Base-by-base conservation (phyloP, 768 basidiomycete genomes). In the Russula emetica region DNA sequence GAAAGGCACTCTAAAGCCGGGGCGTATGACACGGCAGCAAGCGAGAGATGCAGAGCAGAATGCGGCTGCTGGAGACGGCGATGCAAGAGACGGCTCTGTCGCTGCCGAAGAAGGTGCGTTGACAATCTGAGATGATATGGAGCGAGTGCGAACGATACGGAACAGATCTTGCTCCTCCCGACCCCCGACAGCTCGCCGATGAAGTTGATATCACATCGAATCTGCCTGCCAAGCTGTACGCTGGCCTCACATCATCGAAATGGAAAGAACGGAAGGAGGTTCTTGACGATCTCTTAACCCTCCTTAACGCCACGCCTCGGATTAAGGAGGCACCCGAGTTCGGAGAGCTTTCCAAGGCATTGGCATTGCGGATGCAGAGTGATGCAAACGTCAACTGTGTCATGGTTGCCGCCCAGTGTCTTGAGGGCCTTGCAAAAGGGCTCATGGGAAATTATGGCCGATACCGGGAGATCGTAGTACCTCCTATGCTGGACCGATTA, bases 211-310 rank as follows among this genome's bases (percentile, higher is more conserved):
- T 97, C 60, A 78, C 87, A 24, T 74, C 84, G 2, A 87, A 88
- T 67, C 80, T 98, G 49, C 90, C 97, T 0, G 73, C 83, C 3
- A 86, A 86, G 61, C 79, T 98, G 64, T 84, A 90, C 62, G 78
- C 85, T 2, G 78, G 82, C 56, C 79, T 99, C 55, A 83, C 86
- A 26, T 98, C 97, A 5, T 85, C 92, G 0, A 98, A 98, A 75
- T 99, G 97, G 97, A 98, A 99, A 72, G 97, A 99, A 68, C 85
- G 93, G 45, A 94, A 98, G 71, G 91, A 95, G 70, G 90, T 84
- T 2, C 78, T 98, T 36, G 94, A 97, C 67, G 92, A 92, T 30
- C 80, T 96, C 26, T 79, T 85, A 51, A 82, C 83, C 2, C 75
- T 92, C 40, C 75, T 98, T 34, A 82, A 83, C 58, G 77, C 84